Conservation (phyloP, 2,329 filamentous ascomycete genomes). For the Leptographium wingfieldii region DNA sequence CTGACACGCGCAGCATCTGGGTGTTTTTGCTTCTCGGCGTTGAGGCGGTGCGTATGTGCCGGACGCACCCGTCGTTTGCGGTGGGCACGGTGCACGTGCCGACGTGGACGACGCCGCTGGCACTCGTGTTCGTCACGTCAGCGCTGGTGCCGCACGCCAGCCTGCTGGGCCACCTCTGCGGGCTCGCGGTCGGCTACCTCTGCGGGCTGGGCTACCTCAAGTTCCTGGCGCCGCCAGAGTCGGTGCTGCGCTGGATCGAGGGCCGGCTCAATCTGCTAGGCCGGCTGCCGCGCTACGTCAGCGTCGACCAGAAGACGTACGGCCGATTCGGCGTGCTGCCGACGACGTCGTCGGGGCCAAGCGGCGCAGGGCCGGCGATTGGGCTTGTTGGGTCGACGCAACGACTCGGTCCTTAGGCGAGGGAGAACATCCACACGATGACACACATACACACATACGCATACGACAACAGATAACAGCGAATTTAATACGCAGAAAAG, state of each 20-base stretch:
- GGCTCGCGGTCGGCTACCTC: constrained; percentile 71
- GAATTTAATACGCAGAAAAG: not conserved
- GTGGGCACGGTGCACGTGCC: constrained; percentile 57
- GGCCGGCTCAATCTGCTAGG: constrained; percentile 74
- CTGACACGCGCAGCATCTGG: constrained; percentile 55
- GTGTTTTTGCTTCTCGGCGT: constrained; percentile 77
- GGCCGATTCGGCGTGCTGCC: constrained; percentile 85
- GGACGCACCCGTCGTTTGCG: constrained; percentile 64
- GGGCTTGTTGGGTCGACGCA: constrained; percentile 54
- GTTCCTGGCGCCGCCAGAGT: constrained; percentile 80
- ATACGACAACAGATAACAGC: not conserved
- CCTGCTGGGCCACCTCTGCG: constrained; percentile 76
- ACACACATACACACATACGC: not conserved
- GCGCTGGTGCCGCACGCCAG: constrained; percentile 72
- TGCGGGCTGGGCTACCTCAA: constrained; percentile 88
- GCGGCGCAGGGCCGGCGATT: constrained; percentile 34
- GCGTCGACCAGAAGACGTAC: constrained; percentile 90
- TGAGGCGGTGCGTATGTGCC: constrained; percentile 78
- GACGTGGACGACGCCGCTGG: constrained; percentile 82
- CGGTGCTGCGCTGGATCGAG: constrained; percentile 78
- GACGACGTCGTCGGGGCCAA: constrained; percentile 17
- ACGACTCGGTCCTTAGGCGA: constrained; percentile 49
- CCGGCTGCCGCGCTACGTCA: constrained; percentile 81
- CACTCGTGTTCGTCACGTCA: constrained; percentile 59
- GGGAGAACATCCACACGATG: not conserved